Evolutionary conservation across 2,329 filamentous ascomycete genomes (phyloP).

Genomic region (Lachnellula occidentalis): DNA sequence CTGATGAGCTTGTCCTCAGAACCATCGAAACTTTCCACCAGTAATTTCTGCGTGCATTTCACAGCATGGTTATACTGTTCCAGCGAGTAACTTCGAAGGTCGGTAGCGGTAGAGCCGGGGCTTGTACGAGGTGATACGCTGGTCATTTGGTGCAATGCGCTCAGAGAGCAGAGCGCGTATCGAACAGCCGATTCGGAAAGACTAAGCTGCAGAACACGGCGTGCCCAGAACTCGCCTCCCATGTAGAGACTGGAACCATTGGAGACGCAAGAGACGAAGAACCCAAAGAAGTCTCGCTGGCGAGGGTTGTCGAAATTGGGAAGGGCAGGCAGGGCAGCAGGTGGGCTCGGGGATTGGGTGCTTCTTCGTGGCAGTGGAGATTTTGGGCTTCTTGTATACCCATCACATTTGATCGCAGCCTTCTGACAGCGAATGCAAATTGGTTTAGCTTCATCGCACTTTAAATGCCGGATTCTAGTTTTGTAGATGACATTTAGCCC

Average conservation of each 20-base stretch:
- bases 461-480: constrained; percentile 16
- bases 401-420: constrained; percentile 19
- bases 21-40: constrained; percentile 3
- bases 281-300: constrained; percentile 13
- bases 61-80: constrained; percentile 15
- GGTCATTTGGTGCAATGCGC: constrained; percentile 12
- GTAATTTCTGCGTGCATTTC: constrained; percentile 8
- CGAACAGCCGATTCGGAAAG: constrained; percentile 14
- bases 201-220: constrained; percentile 12
- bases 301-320: constrained; percentile 8
- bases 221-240: constrained; percentile 16
- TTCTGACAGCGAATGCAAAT: constrained; percentile 16
- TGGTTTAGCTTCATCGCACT: constrained; percentile 24
- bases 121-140: not conserved
- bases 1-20: constrained; percentile 6
- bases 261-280: constrained; percentile 12
- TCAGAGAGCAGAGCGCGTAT: constrained; percentile 16
- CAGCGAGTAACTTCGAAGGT: constrained; percentile 1
- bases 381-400: constrained; percentile 9
- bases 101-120: not conserved
- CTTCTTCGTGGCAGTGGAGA: not conserved
- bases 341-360: not conserved
- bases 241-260: constrained; percentile 3
- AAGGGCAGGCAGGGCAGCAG: not conserved
- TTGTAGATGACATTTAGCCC: not conserved